Evolutionary conservation across 495 filamentous ascomycete genomes (phyloP).

Genomic region (Aspergillus steynii): DNA sequence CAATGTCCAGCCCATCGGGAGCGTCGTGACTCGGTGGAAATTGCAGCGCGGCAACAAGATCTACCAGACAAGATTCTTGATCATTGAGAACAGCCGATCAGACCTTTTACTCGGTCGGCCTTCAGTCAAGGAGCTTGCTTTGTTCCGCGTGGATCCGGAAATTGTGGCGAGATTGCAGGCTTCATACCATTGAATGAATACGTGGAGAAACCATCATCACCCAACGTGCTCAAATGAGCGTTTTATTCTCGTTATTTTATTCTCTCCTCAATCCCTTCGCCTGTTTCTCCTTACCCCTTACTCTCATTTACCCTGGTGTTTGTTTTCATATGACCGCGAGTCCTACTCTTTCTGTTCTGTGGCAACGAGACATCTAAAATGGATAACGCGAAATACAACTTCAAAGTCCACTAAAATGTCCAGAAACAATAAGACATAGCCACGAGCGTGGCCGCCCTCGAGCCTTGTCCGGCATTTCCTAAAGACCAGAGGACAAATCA

Average conservation of each 20-base stretch:
- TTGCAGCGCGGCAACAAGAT: neutral
- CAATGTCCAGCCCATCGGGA: neutral
- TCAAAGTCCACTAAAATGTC: too few species aligned
- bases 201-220: neutral
- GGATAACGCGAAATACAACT: too few species aligned
- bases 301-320: neutral
- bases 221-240: neutral
- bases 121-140: neutral
- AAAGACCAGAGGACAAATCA: too few species aligned
- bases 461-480: too few species aligned
- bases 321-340: neutral
- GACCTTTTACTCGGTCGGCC: slow-evolving; percentile 4
- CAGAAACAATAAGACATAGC: too few species aligned
- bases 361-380: too few species aligned
- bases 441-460: too few species aligned
- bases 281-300: too few species aligned
- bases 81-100: slow-evolving; percentile 1
- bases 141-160: slow-evolving; percentile 1
- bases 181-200: neutral
- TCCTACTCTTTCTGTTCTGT: neutral
- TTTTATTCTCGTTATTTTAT: too few species aligned
- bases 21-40: neutral
- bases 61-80: neutral
- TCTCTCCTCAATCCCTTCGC: too few species aligned
- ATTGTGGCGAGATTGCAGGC: neutral